Base-by-base conservation (phyloP, 331 rosid species). In the Ulmus americana region DNA sequence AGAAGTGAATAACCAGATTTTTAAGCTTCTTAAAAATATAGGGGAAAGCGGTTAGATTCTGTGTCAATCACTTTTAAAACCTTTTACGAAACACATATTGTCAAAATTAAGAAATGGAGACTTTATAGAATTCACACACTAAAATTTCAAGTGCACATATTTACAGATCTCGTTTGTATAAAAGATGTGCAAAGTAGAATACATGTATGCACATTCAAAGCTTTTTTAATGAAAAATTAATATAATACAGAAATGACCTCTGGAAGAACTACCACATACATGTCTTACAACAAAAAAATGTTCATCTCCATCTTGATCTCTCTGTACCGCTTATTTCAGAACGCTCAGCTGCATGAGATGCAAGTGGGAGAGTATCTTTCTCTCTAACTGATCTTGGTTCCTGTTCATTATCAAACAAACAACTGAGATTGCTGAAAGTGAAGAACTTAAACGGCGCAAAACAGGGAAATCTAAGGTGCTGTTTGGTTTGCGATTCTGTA, bases 321-420 rank as follows among this genome's bases (percentile, higher is more conserved):
- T 66, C 87, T 8, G 60, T 38, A 10, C 74, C 71, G 11, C 52
- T 72, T 64, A 81, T 47, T 55, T 63, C 71, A 59, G 78, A 69
- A 50, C 62, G 69, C 75, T 77, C 76, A 43, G 68, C 81, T 62
- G 69, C 83, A 41, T 12, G 59, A 59, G 86, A 67, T 44, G 82
- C 61, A 39, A 10, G 64, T 44, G 82, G 65, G 42, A 10, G 53
- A 59, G 20, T 41, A 39, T 83, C 85, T 82, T 74, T 85, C 49
- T 89, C 96, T 55, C 82, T 77, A n/a, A 77, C 70, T 7, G 96
- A 56, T 63, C 95, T 83, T 11, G 71, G 82, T 78, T 92, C 96
- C 98, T 89, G 73, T 52, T 55, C 8, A 46, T 73, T 45, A 75
- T 20, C 49, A 55, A 70, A 69, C 54, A 38, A 42, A 77, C 55